These are phyloP conservation scores for Fusarium oligoseptatum DNA, from an alignment of 2,329 filamentous ascomycete genomes.

Conservation along the genomic window DNA sequence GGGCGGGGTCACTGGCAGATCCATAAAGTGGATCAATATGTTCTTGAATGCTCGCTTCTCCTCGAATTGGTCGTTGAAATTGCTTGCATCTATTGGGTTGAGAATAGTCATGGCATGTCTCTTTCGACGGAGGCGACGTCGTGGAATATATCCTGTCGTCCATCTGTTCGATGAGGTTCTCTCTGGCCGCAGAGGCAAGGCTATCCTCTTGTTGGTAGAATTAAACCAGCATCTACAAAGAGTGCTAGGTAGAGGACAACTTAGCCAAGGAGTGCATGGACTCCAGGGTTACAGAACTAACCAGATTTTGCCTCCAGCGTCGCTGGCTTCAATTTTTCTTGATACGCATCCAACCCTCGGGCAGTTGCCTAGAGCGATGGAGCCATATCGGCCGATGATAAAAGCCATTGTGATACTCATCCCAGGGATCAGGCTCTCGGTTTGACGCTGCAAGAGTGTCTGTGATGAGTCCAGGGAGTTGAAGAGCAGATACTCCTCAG, in stretches of 20 bases:
- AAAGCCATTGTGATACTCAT: neutral
- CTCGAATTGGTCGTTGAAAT: neutral
- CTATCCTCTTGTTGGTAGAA: neutral
- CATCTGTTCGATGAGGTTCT: rapidly evolving
- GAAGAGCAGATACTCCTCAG: neutral
- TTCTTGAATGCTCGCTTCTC: neutral
- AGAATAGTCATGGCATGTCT: neutral
- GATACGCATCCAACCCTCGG: neutral
- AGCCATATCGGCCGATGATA: neutral
- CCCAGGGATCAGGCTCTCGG: neutral
- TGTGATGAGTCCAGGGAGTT: neutral
- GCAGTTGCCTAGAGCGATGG: neutral
- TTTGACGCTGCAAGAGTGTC: neutral
- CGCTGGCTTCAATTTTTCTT: neutral
- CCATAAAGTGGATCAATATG: neutral
- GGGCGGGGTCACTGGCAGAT: neutral
- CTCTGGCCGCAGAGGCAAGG: neutral
- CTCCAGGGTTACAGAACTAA: neutral
- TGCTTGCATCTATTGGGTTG: neutral
- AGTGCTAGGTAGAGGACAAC: neutral
- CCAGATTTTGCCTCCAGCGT: neutral
- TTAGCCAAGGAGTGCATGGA: neutral
- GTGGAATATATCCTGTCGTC: neutral
- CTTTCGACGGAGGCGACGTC: neutral
- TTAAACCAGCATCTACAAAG: neutral